phyloP scores from a whole-genome alignment of 2,329 filamentous ascomycete genomes.

The Colletotrichum destructivum region DNA sequence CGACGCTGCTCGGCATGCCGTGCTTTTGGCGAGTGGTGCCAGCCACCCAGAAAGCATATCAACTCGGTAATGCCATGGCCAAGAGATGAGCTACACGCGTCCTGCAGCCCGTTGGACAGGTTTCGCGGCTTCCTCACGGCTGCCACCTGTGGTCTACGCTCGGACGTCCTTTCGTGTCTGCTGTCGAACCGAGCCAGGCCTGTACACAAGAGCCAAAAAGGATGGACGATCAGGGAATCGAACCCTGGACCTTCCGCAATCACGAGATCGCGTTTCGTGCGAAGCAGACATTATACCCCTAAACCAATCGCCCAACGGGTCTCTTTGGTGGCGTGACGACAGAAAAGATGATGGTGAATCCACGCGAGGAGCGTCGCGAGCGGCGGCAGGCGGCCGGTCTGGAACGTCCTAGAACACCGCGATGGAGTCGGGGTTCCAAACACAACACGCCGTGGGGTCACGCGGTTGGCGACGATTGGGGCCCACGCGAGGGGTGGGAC shows the following conservation, averaged over 20 bases:
- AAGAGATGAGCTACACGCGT: constrained; percentile 19
- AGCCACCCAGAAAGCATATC: not conserved
- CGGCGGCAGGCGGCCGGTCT: not conserved
- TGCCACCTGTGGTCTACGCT: no score
- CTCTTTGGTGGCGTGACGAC: not conserved
- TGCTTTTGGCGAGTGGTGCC: not conserved
- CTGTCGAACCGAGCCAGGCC: no score
- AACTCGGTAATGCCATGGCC: constrained; percentile 10
- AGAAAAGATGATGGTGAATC: not conserved
- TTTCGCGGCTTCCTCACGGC: no score
- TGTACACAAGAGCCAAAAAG: not conserved
- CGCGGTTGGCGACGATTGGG: not conserved
- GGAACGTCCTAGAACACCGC: not conserved
- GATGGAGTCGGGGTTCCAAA: not conserved
- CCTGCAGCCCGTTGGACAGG: not conserved
- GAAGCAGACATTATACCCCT: constrained; percentile 30
- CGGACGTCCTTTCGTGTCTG: no score
- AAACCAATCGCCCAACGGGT: constrained; percentile 19
- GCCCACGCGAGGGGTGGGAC: not conserved
- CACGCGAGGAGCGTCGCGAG: not conserved
- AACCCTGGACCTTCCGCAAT: constrained; percentile 29
- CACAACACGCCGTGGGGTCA: not conserved
- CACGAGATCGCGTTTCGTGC: not conserved
- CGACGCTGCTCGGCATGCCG: not conserved
- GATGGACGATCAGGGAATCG: constrained; percentile 19